Base-by-base conservation (phyloP, 192 early-diverging fungal genomes). In the Phlyctochytrium planicorne region DNA sequence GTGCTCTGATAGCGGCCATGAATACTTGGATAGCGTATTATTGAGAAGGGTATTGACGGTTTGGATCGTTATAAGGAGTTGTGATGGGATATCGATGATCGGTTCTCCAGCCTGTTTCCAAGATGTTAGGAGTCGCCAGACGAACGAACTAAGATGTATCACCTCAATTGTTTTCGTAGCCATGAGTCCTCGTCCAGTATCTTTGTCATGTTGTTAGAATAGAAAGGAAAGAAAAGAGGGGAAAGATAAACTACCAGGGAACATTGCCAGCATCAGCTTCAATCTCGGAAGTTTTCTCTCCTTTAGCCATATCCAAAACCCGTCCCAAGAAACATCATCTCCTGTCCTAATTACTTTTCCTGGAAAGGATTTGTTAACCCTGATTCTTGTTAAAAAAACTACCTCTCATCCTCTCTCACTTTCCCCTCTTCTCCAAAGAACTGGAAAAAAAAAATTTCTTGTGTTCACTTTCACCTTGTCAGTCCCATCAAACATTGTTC, bases 141-240 rank as follows among this genome's bases (percentile, higher is more conserved):
- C n/a, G 40, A 50, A 14, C 40, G n/a, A 50, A n/a, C 10, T 14
- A n/a, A 50, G 40, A 14, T 10, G 40, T 57, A 4, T 14, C 27
- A 57, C 24, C 35, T 14, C 1, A 23, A 71, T 71, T 35, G 20
- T 6, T 6, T 29, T 33, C 32, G 69, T 71, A 10, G 69, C 69
- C 69, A 71, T 71, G 27, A 71, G 69, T 1, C 69, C 69, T 3
- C 69, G 69, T 23, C 60, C 60, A 3, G 69, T 71, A 14, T 27
- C 20, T 12, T 62, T 24, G n/a, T n/a, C n/a, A n/a, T n/a, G n/a
- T n/a, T n/a, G n/a, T n/a, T n/a, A n/a, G n/a, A n/a, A n/a, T n/a
- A n/a, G n/a, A n/a, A n/a, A n/a, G n/a, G n/a, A n/a, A n/a, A n/a
- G n/a, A n/a, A n/a, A n/a, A n/a, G n/a, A n/a, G n/a, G n/a, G n/a